phyloP scores from a whole-genome alignment of 2,329 filamentous ascomycete species.

The Talaromyces marneffei region DNA sequence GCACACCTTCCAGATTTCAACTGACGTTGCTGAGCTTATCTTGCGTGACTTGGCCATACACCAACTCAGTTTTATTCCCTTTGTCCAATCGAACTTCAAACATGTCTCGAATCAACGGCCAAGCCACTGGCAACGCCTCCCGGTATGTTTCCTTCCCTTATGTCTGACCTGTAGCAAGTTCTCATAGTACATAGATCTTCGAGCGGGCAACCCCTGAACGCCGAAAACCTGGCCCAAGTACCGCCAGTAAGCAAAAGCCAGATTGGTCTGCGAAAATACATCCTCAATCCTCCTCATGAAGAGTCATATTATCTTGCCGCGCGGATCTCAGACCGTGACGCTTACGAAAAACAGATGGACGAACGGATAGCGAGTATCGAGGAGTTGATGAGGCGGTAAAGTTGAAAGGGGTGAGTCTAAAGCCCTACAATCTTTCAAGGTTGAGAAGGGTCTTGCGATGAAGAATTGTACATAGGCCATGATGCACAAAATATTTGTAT shows the following conservation, averaged over 20 bases:
- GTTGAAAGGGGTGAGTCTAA: neutral
- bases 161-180: neutral
- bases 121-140: neutral
- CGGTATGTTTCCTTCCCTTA: neutral
- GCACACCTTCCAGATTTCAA: too few relatives aligned
- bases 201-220: neutral
- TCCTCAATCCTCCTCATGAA: neutral
- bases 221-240: conserved; percentile 6
- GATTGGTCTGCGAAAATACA: conserved; percentile 1
- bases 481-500: neutral
- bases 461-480: neutral
- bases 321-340: neutral
- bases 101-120: neutral
- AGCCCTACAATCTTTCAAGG: neutral
- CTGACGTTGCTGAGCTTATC: too few relatives aligned
- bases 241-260: neutral
- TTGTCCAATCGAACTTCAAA: neutral
- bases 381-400: neutral
- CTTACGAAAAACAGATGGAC: neutral
- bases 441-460: neutral
- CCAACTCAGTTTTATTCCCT: neutral
- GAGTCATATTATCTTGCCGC: conserved; percentile 5
- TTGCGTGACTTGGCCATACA: neutral
- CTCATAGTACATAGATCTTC: neutral
- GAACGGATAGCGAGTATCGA: neutral